phyloP scores from a whole-genome alignment of 2,329 filamentous ascomycete species.

The Nemania sp. region DNA sequence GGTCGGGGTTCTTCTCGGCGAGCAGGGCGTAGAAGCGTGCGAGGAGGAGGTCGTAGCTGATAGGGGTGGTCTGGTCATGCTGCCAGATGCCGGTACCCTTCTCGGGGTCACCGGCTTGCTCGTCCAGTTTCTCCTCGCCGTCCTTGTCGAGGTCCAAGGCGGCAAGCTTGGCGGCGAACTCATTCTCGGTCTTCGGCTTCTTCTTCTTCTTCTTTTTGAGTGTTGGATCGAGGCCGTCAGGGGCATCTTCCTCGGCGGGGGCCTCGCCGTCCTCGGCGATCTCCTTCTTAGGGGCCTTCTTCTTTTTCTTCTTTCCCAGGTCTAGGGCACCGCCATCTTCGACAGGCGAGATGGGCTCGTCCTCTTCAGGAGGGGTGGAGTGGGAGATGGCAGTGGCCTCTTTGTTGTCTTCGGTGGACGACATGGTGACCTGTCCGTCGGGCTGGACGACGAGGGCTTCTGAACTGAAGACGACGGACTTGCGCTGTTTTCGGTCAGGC shows the following conservation, averaged over 20 bases:
- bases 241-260: conserved; percentile 60
- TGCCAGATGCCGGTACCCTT: conserved; percentile 89
- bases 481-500: conserved; percentile 74
- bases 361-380: conserved; percentile 42
- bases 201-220: conserved; percentile 82
- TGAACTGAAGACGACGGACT: conserved; percentile 92
- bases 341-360: conserved; percentile 40
- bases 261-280: conserved; percentile 54
- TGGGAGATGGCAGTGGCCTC: conserved; percentile 77
- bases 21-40: conserved; percentile 93
- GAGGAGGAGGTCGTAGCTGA: conserved; percentile 85
- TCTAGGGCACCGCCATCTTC: conserved; percentile 64
- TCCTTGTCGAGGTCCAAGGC: conserved; percentile 64
- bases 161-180: conserved; percentile 64
- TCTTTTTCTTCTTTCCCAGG: conserved; percentile 72
- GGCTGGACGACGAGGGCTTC: conserved; percentile 85
- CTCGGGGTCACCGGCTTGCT: conserved; percentile 75
- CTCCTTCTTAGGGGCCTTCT: conserved; percentile 58
- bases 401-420: conserved; percentile 75
- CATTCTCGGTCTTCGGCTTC: conserved; percentile 51
- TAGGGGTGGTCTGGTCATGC: conserved; percentile 76
- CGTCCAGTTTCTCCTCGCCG: conserved; percentile 54
- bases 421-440: conserved; percentile 81
- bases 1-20: conserved; percentile 94
- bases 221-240: conserved; percentile 64